Percentiles rank a stretch among this genome's conserved stretches.
These are phyloP conservation scores for Cercospora sp. DNA, from an alignment of 2,329 filamentous ascomycete genomes.

Conservation along the genomic window DNA sequence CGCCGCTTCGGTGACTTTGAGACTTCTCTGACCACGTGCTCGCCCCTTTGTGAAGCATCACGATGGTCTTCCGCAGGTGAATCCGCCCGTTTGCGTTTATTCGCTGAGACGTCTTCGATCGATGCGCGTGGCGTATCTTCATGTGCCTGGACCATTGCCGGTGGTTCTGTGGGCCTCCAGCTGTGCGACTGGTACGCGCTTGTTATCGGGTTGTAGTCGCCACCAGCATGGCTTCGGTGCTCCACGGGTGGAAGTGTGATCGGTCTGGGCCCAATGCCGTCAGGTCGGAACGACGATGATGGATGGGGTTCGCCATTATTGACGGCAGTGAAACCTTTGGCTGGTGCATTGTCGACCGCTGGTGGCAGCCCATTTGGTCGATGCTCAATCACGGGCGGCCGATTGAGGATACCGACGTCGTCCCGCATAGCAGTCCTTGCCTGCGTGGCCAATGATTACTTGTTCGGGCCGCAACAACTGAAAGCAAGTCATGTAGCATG, in stretches of 20 bases:
- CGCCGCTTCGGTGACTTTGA: slow-evolving; percentile 30
- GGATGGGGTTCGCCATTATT: slow-evolving; percentile 31
- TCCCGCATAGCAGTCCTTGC: slow-evolving; percentile 30
- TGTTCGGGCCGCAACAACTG: slow-evolving; percentile 19
- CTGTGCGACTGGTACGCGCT: slow-evolving; percentile 19
- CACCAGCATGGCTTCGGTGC: slow-evolving; percentile 5
- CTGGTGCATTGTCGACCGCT: slow-evolving; percentile 22
- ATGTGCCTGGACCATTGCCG: background rate
- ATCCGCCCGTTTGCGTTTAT: slow-evolving; percentile 33
- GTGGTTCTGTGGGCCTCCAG: slow-evolving; percentile 29
- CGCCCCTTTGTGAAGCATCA: slow-evolving; percentile 7
- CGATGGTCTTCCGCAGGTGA: slow-evolving; percentile 14
- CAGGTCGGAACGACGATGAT: slow-evolving; percentile 22
- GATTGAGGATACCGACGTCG: slow-evolving; percentile 21
- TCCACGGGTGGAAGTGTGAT: slow-evolving; percentile 15
- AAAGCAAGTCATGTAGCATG: slow-evolving; percentile 21
- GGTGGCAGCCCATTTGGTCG: slow-evolving; percentile 22
- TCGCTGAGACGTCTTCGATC: background rate
- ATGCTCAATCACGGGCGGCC: slow-evolving; percentile 22
- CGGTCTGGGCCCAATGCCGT: slow-evolving; percentile 13
- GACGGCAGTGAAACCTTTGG: slow-evolving; percentile 37
- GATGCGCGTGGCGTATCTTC: slow-evolving; percentile 3
- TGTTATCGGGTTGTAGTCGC: slow-evolving; percentile 4
- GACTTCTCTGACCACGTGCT: background rate
- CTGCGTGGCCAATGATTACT: slow-evolving; percentile 14